Percentiles rank a stretch among this genome's conserved stretches.
These are phyloP conservation scores for Geranomyces michiganensis DNA, from an alignment of 192 early-diverging fungal species.

Conservation along the genomic window DNA sequence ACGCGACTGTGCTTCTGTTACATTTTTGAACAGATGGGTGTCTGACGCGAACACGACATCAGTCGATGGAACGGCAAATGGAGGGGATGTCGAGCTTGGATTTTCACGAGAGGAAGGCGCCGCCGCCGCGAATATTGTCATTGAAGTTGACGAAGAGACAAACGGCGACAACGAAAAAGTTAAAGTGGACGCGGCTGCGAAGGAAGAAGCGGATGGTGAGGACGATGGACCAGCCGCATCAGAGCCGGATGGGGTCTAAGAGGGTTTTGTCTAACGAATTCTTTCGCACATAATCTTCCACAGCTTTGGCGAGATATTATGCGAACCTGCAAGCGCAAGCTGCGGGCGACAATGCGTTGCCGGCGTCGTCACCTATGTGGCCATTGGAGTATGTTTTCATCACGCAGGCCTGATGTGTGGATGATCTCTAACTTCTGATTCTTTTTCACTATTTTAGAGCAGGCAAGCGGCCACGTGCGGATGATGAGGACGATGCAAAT, in stretches of 20 bases:
- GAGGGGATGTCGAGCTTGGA: slow-evolving; percentile 18
- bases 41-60: background rate
- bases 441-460: too few species aligned
- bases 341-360: background rate
- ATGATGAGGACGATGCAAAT: slow-evolving; percentile 4
- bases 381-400: background rate
- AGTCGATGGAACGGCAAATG: background rate
- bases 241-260: background rate
- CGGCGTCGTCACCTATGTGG: background rate
- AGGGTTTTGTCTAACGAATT: too few species aligned
- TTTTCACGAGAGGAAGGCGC: slow-evolving; percentile 23
- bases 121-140: slow-evolving; percentile 20
- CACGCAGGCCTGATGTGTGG: too few species aligned
- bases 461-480: background rate
- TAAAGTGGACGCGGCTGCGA: background rate
- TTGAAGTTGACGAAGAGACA: slow-evolving; percentile 26
- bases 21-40: slow-evolving; percentile 23
- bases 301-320: slow-evolving; percentile 26
- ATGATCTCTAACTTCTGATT: too few species aligned
- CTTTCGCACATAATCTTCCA: background rate
- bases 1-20: background rate
- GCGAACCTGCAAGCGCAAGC: slow-evolving; percentile 17
- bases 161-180: background rate
- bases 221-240: background rate
- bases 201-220: slow-evolving; percentile 26